phyloP scores from a whole-genome alignment of 1,284 basidiomycete species.

The Cryptococcus floricola region DNA sequence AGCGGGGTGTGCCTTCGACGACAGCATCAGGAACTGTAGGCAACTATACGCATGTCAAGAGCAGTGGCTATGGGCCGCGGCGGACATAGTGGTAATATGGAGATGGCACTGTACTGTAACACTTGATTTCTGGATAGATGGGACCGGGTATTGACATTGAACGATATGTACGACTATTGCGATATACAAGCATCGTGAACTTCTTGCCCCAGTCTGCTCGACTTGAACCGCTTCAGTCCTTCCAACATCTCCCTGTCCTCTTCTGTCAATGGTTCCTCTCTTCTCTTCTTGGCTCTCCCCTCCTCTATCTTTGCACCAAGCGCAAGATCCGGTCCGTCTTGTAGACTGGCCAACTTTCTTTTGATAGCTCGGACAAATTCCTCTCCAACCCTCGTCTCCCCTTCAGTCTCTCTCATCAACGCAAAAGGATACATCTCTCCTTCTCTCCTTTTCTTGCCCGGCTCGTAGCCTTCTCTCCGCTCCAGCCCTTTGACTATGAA shows the following conservation, averaged over 20 bases:
- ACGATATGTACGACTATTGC: slow-evolving; percentile 18
- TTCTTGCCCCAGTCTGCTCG: slow-evolving; percentile 31
- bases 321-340: slow-evolving; percentile 10
- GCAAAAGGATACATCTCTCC: slow-evolving; percentile 45
- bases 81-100: not conserved
- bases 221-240: slow-evolving; percentile 35
- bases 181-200: slow-evolving; percentile 40
- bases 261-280: slow-evolving; percentile 14
- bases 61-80: slow-evolving; percentile 45
- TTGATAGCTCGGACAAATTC: slow-evolving; percentile 27
- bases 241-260: slow-evolving; percentile 40
- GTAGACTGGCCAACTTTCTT: slow-evolving; percentile 24
- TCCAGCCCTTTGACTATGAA: slow-evolving; percentile 41
- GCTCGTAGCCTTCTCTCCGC: slow-evolving; percentile 31
- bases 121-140: too few relatives aligned
- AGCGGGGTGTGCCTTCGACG: slow-evolving; percentile 1
- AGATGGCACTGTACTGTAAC: not conserved
- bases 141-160: not conserved
- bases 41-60: slow-evolving; percentile 40
- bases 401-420: slow-evolving; percentile 13
- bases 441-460: slow-evolving; percentile 16
- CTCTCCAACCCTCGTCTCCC: slow-evolving; percentile 9
- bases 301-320: not conserved
- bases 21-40: slow-evolving; percentile 12
- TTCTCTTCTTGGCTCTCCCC: not conserved